Evolutionary conservation across 1,139 yeast species (phyloP).

Genomic region (Yamadazyma friedrichii): DNA sequence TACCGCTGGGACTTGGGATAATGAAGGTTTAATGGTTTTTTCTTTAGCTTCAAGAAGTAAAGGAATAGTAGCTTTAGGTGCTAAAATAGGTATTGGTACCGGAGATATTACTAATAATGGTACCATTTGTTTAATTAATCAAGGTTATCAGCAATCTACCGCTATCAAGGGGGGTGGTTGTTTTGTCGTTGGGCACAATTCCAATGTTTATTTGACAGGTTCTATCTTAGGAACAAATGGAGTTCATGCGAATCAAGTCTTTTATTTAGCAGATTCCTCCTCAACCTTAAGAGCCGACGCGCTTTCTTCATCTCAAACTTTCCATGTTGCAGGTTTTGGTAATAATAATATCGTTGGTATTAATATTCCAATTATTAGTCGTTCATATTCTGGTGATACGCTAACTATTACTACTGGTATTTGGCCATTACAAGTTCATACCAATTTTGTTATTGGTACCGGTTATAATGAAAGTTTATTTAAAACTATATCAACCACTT

Average conservation of each 20-base stretch:
- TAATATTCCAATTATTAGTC: conserved; percentile 12
- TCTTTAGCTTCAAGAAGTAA: conserved; percentile 18
- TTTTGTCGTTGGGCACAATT: conserved; percentile 21
- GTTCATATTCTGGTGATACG: conserved; percentile 13
- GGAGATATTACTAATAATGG: conserved; percentile 25
- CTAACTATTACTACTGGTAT: conserved; percentile 18
- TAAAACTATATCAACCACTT: conserved; percentile 12
- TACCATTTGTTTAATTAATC: conserved; percentile 27
- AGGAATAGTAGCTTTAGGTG: conserved; percentile 20
- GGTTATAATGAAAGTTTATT: conserved; percentile 18
- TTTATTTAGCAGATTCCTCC: conserved; percentile 20
- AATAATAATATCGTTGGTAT: conserved; percentile 27
- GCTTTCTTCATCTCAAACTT: conserved; percentile 19
- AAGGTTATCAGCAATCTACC: conserved; percentile 23
- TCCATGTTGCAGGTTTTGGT: conserved; percentile 32
- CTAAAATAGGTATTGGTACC: conserved; percentile 5
- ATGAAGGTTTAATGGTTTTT: conserved; percentile 25
- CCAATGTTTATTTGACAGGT: conserved; percentile 22
- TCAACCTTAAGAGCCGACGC: conserved; percentile 22
- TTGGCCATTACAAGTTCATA: conserved; percentile 17
- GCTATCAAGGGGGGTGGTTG: conserved; percentile 28
- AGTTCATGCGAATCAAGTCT: conserved; percentile 18
- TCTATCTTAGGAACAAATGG: conserved; percentile 15
- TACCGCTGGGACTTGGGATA: conserved; percentile 20
- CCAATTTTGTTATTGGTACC: conserved; percentile 25